Evolutionary conservation across 208 protist species (phyloP).

Genomic region (Leishmania tropica): DNA sequence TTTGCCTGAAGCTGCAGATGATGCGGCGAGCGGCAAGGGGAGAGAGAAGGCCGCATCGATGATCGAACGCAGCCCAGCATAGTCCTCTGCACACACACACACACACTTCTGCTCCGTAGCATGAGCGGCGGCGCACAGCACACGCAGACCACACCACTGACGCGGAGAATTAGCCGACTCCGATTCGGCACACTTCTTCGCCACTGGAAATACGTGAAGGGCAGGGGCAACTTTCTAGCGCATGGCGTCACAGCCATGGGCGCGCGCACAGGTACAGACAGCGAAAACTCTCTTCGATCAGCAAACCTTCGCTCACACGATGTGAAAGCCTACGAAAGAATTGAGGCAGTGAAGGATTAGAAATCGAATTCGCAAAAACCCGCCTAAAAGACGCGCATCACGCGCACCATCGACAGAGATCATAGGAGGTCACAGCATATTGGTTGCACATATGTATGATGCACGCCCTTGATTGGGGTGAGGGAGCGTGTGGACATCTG

Average conservation of each 20-base stretch:
- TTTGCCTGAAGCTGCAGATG: not conserved
- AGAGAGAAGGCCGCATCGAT: not conserved
- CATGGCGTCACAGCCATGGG: not conserved
- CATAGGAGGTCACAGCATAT: not conserved
- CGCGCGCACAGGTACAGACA: not conserved
- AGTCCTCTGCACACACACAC: not conserved
- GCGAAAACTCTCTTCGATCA: constrained; percentile 34
- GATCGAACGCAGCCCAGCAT: not conserved
- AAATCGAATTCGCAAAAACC: constrained; percentile 33
- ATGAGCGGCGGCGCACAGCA: not conserved
- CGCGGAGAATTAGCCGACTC: constrained; percentile 33
- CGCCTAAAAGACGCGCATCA: not conserved
- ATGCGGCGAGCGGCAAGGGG: not conserved
- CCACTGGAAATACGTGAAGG: not conserved
- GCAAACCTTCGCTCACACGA: constrained; percentile 37
- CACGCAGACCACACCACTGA: constrained; percentile 1
- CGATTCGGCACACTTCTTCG: constrained; percentile 7
- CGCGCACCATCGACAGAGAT: not conserved
- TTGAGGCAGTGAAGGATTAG: constrained; percentile 35
- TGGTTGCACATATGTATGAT: not conserved
- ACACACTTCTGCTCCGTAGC: not conserved
- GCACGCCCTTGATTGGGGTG: not conserved
- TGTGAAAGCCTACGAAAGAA: constrained; percentile 24
- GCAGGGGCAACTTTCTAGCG: not conserved
- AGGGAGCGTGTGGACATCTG: not conserved